phyloP scores from a whole-genome alignment of 495 filamentous ascomycete genomes.

The Talaromyces liani region DNA sequence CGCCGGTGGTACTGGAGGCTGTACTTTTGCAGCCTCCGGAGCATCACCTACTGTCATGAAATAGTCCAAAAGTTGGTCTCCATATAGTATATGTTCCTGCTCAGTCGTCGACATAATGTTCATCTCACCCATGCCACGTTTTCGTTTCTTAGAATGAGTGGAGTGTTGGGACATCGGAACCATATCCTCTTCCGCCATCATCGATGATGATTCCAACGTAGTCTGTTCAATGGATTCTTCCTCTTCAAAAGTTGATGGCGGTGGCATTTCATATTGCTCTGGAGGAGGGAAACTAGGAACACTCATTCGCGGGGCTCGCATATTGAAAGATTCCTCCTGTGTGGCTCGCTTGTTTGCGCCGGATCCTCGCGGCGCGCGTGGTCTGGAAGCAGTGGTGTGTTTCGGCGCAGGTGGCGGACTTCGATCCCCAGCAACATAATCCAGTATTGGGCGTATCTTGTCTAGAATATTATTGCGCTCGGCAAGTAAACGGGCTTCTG shows the following conservation, averaged over 20 bases:
- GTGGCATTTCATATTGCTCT: slow-evolving; percentile 48
- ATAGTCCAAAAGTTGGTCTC: slow-evolving; percentile 88
- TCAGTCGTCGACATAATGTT: slow-evolving; percentile 59
- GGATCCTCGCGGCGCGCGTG: slow-evolving; percentile 30
- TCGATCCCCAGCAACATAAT: slow-evolving; percentile 73
- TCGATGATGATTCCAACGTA: slow-evolving; percentile 72
- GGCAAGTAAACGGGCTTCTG: slow-evolving; percentile 71
- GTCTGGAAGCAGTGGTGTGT: slow-evolving; percentile 69
- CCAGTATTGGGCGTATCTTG: slow-evolving; percentile 78
- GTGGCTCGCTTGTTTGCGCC: slow-evolving; percentile 20
- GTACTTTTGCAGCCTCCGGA: slow-evolving; percentile 44
- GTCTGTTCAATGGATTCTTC: slow-evolving; percentile 77
- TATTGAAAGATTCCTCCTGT: slow-evolving; percentile 33
- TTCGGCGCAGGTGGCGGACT: slow-evolving; percentile 93
- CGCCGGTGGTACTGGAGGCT: slow-evolving; percentile 68
- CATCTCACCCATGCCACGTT: slow-evolving; percentile 53
- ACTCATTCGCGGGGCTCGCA: slow-evolving; percentile 35
- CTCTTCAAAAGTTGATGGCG: slow-evolving; percentile 59
- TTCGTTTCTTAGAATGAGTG: slow-evolving; percentile 67
- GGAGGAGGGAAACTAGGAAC: slow-evolving; percentile 41
- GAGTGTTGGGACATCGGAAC: slow-evolving; percentile 59
- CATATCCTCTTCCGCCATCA: slow-evolving; percentile 73
- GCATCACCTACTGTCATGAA: slow-evolving; percentile 77
- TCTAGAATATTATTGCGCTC: slow-evolving; percentile 78
- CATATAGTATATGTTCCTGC: slow-evolving; percentile 80